Evolutionary conservation across 1,284 basidiomycete species (phyloP).

Genomic region (Amylostereum areolatum): DNA sequence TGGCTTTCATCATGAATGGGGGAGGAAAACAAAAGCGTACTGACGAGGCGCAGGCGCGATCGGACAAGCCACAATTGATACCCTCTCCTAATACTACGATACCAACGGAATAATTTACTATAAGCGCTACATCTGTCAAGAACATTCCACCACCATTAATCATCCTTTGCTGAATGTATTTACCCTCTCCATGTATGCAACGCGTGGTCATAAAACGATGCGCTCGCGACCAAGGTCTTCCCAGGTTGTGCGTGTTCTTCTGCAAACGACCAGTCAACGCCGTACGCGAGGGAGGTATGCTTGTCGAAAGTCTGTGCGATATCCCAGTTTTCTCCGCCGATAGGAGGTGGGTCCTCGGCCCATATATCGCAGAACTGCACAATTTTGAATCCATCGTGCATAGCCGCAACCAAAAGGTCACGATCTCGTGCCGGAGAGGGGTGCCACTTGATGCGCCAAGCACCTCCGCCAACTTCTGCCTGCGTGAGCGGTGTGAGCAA

Average conservation of each 20-base stretch:
- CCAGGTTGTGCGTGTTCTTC: constrained; percentile 18
- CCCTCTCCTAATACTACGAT: too few relatives aligned
- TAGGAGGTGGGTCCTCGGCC: not conserved
- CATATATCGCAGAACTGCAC: constrained; percentile 37
- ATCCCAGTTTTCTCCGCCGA: constrained; percentile 20
- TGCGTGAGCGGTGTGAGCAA: constrained; percentile 52
- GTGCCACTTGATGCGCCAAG: constrained; percentile 97
- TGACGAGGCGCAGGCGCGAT: constrained; percentile 4
- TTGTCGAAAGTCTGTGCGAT: constrained; percentile 64
- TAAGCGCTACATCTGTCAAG: too few relatives aligned
- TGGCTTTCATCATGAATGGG: constrained; percentile 57
- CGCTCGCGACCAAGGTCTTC: constrained; percentile 71
- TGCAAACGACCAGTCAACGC: constrained; percentile 85
- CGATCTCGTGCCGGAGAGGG: constrained; percentile 52
- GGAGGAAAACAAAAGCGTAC: constrained; percentile 35
- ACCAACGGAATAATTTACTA: too few relatives aligned
- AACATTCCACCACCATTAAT: too few relatives aligned
- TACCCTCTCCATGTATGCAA: constrained; percentile 78
- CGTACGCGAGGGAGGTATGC: constrained; percentile 89
- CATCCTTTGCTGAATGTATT: not conserved
- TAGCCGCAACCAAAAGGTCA: constrained; percentile 86
- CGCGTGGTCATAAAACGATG: constrained; percentile 94
- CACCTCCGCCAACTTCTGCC: constrained; percentile 82
- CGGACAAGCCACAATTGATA: not conserved
- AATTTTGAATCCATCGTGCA: constrained; percentile 96